phyloP scores from a whole-genome alignment of 768 basidiomycete genomes.

The Kwoniella botswanensis region DNA sequence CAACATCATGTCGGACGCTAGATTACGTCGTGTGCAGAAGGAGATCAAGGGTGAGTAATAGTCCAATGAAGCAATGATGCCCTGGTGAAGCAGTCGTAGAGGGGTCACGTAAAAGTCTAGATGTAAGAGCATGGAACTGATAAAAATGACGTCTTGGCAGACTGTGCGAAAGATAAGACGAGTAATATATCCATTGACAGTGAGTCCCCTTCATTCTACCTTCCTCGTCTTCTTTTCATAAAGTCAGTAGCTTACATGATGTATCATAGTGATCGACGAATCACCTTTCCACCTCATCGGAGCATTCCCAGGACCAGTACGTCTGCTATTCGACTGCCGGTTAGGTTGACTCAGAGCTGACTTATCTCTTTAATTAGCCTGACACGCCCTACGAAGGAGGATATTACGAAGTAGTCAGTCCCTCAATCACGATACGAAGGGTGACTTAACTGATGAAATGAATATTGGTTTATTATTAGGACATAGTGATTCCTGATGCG shows the following conservation, averaged over 20 bases:
- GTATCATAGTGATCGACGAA: conserved; percentile 70
- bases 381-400: conserved; percentile 94
- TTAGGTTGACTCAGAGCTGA: background rate
- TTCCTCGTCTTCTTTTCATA: background rate
- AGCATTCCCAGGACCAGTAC: conserved; percentile 80
- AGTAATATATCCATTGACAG: conserved; percentile 80
- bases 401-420: conserved; percentile 82
- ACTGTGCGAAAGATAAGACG: conserved; percentile 93
- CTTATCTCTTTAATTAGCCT: conserved; percentile 55
- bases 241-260: background rate
- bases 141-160: conserved; percentile 58
- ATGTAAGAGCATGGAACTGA: too few relatives aligned
- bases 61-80: too few relatives aligned
- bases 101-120: too few relatives aligned
- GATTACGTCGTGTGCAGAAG: conserved; percentile 88
- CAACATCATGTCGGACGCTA: conserved; percentile 73
- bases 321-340: conserved; percentile 12
- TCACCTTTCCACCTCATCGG: conserved; percentile 91
- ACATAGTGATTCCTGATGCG: conserved; percentile 88
- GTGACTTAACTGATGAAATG: too few relatives aligned
- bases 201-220: conserved; percentile 25
- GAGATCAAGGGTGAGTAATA: conserved; percentile 74
- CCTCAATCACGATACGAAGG: too few relatives aligned
- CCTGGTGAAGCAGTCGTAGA: too few relatives aligned
- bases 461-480: conserved; percentile 61